phyloP scores from a whole-genome alignment of 306 rosid species.

The Prinsepia uniflora region DNA sequence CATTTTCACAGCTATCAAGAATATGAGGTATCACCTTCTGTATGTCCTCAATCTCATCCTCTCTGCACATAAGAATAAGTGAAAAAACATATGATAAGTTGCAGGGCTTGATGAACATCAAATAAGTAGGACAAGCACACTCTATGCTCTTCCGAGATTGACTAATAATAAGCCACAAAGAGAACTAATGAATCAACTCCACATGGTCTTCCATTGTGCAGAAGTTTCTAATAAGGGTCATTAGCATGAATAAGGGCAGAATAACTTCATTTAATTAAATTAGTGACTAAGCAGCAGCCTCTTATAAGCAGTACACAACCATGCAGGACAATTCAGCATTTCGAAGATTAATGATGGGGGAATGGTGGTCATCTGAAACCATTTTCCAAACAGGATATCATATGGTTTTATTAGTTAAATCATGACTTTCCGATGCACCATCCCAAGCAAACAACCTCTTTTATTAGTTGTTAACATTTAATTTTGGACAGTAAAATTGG shows the following conservation, averaged over 20 bases:
- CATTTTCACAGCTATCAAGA: slow-evolving; percentile 19
- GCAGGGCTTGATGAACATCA: slow-evolving; percentile 22
- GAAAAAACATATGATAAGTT: slow-evolving; percentile 28
- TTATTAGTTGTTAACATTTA: too few species aligned
- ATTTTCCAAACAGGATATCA: neutral
- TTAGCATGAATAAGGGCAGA: slow-evolving; percentile 2
- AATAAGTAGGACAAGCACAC: slow-evolving; percentile 18
- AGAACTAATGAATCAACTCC: slow-evolving; percentile 12
- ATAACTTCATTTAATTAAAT: slow-evolving; percentile 10
- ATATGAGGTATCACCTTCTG: slow-evolving; percentile 68
- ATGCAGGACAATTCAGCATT: slow-evolving; percentile 13
- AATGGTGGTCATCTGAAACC: slow-evolving; percentile 4
- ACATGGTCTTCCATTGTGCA: neutral
- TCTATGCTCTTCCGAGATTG: neutral
- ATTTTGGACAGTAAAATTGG: neutral
- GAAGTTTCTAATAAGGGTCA: neutral
- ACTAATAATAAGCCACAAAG: neutral
- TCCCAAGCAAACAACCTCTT: too few species aligned
- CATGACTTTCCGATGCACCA: too few species aligned
- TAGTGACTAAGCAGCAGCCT: neutral
- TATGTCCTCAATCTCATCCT: slow-evolving; percentile 97
- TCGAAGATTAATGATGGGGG: neutral
- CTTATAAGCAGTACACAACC: neutral
- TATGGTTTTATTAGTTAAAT: neutral
- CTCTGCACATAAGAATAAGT: slow-evolving; percentile 50